Evolutionary conservation across 2,329 filamentous ascomycete species (phyloP), one percentile per base, ranked within the genome.

Genomic region (Ceratocystis smalleyi): DNA sequence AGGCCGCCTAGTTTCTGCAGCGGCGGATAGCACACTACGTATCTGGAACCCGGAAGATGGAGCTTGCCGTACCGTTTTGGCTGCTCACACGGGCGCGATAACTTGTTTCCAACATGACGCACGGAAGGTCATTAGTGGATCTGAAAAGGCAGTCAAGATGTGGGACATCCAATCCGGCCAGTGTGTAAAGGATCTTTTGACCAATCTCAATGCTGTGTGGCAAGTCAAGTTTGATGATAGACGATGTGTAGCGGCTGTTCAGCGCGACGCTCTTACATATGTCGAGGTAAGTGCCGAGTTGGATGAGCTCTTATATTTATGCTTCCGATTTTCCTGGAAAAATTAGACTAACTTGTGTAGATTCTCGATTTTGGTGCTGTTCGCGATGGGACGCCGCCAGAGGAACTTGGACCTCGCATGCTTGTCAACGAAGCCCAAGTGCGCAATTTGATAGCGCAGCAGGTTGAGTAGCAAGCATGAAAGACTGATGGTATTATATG

Each of bases 41-140:
- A 96, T 99, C 65, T 99, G 94, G 94, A 91, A 99, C 70, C 94
- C 94, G 0, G 91, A 96, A 72, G 91, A 82, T 55, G 94, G 94
- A 6, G 86, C 89, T 68, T 97, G 94, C 74, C 91, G 90, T 73
- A 91, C 87, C 71, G 92, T 88, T 10, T 79, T 99, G 65, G 92
- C 87, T 69, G 94, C 94, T 0, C 94, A 99, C 71, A 97, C 92
- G 0, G 94, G 92, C 43, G 94, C 94, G 24, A 99, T 99, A 68
- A 99, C 94, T 3, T 99, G 94, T 74, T 99, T 99, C 75, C 94
- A 99, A 74, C 94, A 99, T 70, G 94, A 99, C 72, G 90, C 87
- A 0, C 88, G 91, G 69, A 99, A 99, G 73, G 91, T 99, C 43
- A 96, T 99, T 65, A 95, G 89, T 49, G 94, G 94, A 64, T 96